These are phyloP conservation scores for Chlorella variabilis DNA, from an alignment of 163 green algal genomes.

Conservation along the genomic window DNA sequence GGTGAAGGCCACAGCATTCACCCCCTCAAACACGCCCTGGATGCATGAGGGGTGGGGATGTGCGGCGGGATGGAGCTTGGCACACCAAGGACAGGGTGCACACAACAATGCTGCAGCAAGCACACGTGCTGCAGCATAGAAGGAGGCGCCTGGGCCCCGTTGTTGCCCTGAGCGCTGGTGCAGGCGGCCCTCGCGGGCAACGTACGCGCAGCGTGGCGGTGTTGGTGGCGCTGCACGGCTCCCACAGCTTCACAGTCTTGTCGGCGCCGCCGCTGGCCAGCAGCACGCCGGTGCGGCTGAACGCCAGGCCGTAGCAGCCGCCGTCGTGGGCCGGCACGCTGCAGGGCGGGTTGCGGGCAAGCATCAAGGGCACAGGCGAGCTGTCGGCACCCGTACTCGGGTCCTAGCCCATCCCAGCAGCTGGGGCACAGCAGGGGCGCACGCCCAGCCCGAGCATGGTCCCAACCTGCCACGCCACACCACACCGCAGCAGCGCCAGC, in stretches of 20 bases:
- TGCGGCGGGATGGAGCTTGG: too few species aligned
- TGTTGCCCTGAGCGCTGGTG: too few species aligned
- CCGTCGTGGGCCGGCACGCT: constrained; percentile 56
- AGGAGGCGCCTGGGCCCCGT: too few species aligned
- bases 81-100: too few species aligned
- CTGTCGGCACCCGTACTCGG: too few species aligned
- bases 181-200: too few species aligned
- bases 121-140: too few species aligned
- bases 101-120: too few species aligned
- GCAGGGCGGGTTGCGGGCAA: neutral
- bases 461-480: too few species aligned
- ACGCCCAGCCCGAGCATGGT: neutral
- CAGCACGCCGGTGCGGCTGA: constrained; percentile 52
- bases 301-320: constrained; percentile 64
- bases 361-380: neutral
- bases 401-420: too few species aligned
- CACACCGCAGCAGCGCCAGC: too few species aligned
- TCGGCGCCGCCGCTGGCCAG: constrained; percentile 71
- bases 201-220: constrained; percentile 41
- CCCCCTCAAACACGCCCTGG: constrained; percentile 61
- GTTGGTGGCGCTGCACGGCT: constrained; percentile 42
- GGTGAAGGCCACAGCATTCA: constrained; percentile 69
- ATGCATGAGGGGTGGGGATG: too few species aligned
- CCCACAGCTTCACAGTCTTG: constrained; percentile 70
- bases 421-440: neutral